Conservation (phyloP, 1,139 yeast genomes). For the Meyerozyma carpophila region DNA sequence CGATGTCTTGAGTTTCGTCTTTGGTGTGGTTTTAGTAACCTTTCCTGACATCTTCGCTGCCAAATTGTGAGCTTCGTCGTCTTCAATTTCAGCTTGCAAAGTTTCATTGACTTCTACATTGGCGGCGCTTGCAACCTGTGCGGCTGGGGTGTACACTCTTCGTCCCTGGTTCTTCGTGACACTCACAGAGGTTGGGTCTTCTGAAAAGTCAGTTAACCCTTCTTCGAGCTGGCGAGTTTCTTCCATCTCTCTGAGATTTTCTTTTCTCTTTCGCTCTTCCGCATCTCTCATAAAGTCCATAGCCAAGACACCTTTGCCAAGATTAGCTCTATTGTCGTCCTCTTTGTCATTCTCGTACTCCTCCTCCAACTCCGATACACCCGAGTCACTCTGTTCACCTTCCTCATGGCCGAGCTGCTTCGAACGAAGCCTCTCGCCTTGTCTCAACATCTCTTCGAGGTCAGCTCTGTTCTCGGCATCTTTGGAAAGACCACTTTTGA, state of each 20-base stretch:
- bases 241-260: conserved; percentile 50
- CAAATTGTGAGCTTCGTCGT: conserved; percentile 49
- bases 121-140: conserved; percentile 39
- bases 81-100: conserved; percentile 45
- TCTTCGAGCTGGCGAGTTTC: conserved; percentile 41
- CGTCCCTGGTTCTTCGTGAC: conserved; percentile 69
- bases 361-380: conserved; percentile 46
- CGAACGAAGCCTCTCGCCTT: conserved; percentile 71
- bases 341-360: conserved; percentile 33
- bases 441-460: conserved; percentile 88
- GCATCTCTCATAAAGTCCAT: conserved; percentile 96
- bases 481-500: conserved; percentile 83
- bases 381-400: conserved; percentile 48
- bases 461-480: conserved; percentile 81
- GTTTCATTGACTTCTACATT: conserved; percentile 36
- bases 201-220: conserved; percentile 18
- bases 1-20: conserved; percentile 6
- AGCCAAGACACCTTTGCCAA: conserved; percentile 83
- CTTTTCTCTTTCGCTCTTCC: conserved; percentile 55
- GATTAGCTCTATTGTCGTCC: conserved; percentile 29
- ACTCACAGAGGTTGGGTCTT: conserved; percentile 38
- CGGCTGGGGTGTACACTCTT: conserved; percentile 74
- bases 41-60: conserved; percentile 32
- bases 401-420: conserved; percentile 69
- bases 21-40: conserved; percentile 6